Evolutionary conservation across 768 basidiomycete genomes (phyloP).

Genomic region (Psilocybe cubensis): DNA sequence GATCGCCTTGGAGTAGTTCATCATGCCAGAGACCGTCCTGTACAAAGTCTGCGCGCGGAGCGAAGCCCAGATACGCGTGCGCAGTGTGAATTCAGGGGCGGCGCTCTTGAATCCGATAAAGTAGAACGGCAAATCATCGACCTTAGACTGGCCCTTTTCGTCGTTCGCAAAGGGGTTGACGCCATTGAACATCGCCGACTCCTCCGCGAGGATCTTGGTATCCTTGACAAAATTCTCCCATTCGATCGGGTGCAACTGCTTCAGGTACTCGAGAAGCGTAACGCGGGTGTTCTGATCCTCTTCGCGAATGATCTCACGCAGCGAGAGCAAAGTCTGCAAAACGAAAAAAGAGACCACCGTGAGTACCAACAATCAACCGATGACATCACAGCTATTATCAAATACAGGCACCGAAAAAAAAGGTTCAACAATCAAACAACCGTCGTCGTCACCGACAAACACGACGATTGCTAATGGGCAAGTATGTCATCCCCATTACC

Average conservation of each 20-base stretch:
- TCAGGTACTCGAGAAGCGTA: constrained; percentile 96
- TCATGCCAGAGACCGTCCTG: constrained; percentile 99
- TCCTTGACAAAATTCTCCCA: constrained; percentile 99
- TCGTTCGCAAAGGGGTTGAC: constrained; percentile 65
- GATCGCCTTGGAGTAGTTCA: constrained; percentile 99
- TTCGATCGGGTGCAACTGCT: constrained; percentile 96
- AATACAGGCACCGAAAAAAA: background rate
- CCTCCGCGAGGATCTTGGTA: constrained; percentile 98
- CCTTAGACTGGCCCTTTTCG: constrained; percentile 85
- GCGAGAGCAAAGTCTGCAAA: constrained; percentile 83
- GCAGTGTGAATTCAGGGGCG: constrained; percentile 96
- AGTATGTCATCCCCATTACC: no score
- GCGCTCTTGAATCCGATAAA: constrained; percentile 99
- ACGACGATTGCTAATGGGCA: background rate
- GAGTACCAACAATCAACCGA: background rate
- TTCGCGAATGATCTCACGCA: constrained; percentile 98
- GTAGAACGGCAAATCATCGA: constrained; percentile 95
- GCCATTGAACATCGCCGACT: constrained; percentile 86
- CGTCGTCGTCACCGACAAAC: background rate
- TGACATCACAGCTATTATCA: background rate
- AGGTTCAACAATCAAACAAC: background rate
- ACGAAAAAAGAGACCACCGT: constrained; percentile 11
- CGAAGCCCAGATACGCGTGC: constrained; percentile 99
- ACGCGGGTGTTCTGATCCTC: constrained; percentile 97
- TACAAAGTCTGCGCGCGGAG: constrained; percentile 98